These are phyloP conservation scores for Scedosporium aurantiacum DNA, from an alignment of 2,329 filamentous ascomycete species.

Conservation along the genomic window DNA sequence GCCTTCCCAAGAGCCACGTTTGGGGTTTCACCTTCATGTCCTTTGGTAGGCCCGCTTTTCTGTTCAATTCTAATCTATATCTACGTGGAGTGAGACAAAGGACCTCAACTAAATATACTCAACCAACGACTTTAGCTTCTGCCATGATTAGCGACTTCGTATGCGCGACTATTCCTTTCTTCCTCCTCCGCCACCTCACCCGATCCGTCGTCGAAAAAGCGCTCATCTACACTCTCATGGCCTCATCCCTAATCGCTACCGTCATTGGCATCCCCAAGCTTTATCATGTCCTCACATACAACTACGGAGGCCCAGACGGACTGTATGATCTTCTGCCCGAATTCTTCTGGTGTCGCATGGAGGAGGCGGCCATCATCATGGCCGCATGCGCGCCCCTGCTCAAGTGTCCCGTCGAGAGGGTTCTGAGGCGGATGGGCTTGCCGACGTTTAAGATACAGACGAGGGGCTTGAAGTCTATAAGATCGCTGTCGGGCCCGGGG, in stretches of 20 bases:
- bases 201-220: not conserved
- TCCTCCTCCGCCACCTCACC: not conserved
- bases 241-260: not conserved
- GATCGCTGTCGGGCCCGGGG: not conserved
- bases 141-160: not conserved
- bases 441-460: not conserved
- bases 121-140: not conserved
- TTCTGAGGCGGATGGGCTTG: not conserved
- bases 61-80: too few relatives aligned
- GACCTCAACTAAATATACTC: not conserved
- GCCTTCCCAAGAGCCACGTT: not conserved
- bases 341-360: constrained; percentile 3
- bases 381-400: not conserved
- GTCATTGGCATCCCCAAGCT: constrained; percentile 1
- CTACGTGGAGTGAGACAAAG: too few relatives aligned
- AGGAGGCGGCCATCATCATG: constrained; percentile 4
- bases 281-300: not conserved
- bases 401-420: constrained; percentile 1
- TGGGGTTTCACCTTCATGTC: constrained; percentile 1
- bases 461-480: not conserved
- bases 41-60: not conserved
- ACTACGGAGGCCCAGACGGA: not conserved
- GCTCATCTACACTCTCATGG: constrained; percentile 1
- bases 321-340: not conserved
- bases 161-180: not conserved